Base-by-base conservation (phyloP, 2,329 filamentous ascomycete genomes). In the Orbilia blumenaviensis region DNA sequence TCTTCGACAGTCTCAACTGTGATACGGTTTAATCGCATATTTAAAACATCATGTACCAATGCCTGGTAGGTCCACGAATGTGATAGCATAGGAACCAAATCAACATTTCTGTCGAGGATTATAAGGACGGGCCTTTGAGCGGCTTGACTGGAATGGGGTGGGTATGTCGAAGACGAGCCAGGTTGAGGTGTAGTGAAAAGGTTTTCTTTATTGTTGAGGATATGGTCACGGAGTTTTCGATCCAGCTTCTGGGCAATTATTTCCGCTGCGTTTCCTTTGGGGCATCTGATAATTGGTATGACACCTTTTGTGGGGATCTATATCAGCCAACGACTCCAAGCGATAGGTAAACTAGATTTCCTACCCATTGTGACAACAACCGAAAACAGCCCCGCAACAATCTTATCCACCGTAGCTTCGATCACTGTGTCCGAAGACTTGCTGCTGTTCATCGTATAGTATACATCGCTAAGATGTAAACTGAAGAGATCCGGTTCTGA, bases 341-440 rank as follows among this genome's bases (percentile, higher is more conserved):
- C 5, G 1, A 34, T 18, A 9, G 29, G 9, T n/a, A 27, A 50
- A 7, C 9, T 32, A n/a, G 8, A 4, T 16, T 79, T 86, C 42
- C 72, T 86, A 91, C 93, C 94, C 93, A 97, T 97, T 3, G 95
- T 99, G n/a, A 96, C 95, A 74, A 95, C 91, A 56, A 99, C 95
- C 78, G 94, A 97, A 84, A 98, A 99, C n/a, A 99, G 85, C 0
- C 95, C 95, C 80, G 92, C 96, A 60, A 99, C 95, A 78, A 98
- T 94, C 79, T 90, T 90, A 83, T 99, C 94, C 32, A 99, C 88
- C 38, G 95, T 89, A 62, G 88, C 86, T 81, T 98, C 95, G 66
- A 99, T 87, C 81, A 95, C 92, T 73, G 95, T 92, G 80, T 98
- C 95, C 78, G 91, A 92, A 1, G 93, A 96, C 81, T 92, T 90